Evolutionary conservation across 1,284 basidiomycete species (phyloP).

Genomic region (Heterobasidion parviporum): DNA sequence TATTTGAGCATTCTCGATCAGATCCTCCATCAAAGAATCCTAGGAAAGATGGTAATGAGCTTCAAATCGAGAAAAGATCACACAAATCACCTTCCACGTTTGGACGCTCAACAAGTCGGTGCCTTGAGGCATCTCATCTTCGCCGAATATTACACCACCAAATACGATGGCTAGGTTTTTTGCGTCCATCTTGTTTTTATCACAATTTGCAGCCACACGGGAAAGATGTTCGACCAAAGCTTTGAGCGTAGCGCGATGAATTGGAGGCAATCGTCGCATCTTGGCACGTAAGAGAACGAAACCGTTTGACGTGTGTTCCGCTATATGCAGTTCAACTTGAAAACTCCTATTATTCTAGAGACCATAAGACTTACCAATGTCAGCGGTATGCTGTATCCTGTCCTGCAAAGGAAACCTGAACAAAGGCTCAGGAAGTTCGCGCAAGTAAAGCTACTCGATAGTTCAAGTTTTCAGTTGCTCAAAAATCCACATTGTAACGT

Average conservation of each 20-base stretch:
- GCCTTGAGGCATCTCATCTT: conserved; percentile 76
- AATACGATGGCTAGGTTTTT: conserved; percentile 87
- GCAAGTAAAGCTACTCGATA: conserved; percentile 63
- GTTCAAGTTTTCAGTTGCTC: neutral
- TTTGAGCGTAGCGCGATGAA: conserved; percentile 87
- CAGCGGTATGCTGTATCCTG: conserved; percentile 75
- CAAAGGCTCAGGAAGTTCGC: conserved; percentile 90
- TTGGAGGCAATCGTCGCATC: conserved; percentile 74
- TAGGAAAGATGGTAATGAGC: conserved; percentile 20
- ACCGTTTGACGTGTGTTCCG: conserved; percentile 64
- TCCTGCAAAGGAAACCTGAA: conserved; percentile 83
- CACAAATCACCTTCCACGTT: conserved; percentile 51
- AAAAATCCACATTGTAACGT: neutral
- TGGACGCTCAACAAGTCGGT: conserved; percentile 68
- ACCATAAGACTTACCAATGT: conserved; percentile 42
- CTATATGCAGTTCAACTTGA: conserved; percentile 2
- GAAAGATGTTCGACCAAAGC: conserved; percentile 86
- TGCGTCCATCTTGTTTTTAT: conserved; percentile 91
- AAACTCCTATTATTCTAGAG: too few species aligned
- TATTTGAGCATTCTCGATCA: conserved; percentile 61
- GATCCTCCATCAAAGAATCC: conserved; percentile 85
- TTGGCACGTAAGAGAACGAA: conserved; percentile 73
- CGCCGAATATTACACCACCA: conserved; percentile 80
- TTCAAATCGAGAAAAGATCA: neutral
- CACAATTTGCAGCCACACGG: conserved; percentile 59